Conservation (phyloP, 148 eudicot genomes). For the Heliamphora exappendiculata region DNA sequence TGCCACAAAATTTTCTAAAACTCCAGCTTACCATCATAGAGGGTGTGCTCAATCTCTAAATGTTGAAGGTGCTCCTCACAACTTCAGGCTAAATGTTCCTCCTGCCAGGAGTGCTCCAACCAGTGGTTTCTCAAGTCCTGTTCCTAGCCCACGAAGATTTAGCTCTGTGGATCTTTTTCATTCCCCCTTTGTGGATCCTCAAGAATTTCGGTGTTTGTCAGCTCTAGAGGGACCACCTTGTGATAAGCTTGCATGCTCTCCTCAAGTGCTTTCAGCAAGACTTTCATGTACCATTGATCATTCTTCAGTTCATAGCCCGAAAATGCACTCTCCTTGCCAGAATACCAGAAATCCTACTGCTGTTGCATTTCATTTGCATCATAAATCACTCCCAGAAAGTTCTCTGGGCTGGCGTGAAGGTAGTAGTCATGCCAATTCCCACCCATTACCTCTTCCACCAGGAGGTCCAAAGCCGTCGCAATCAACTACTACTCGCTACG, state of each 20-base stretch:
- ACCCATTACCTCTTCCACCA: constrained; percentile 91
- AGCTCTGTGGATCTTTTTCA: constrained; percentile 36
- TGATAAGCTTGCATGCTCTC: constrained; percentile 15
- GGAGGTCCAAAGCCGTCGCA: constrained; percentile 32
- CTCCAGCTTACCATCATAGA: constrained; percentile 28
- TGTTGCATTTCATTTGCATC: constrained; percentile 31
- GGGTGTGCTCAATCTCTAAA: constrained; percentile 24
- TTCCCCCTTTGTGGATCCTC: constrained; percentile 21
- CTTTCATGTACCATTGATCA: constrained; percentile 27
- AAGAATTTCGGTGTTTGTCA: constrained; percentile 24
- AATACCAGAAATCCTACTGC: constrained; percentile 24
- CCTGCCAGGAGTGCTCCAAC: constrained; percentile 70
- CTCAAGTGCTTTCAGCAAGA: constrained; percentile 20
- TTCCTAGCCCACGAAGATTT: constrained; percentile 58
- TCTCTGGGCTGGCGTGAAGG: constrained; percentile 30
- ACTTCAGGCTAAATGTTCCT: constrained; percentile 36
- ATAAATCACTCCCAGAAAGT: constrained; percentile 41
- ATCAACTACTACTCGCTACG: constrained; percentile 25
- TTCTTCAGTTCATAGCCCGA: constrained; percentile 47
- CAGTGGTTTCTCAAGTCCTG: constrained; percentile 57
- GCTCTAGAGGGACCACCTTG: constrained; percentile 24
- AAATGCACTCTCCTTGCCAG: constrained; percentile 17
- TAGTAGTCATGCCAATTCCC: constrained; percentile 35
- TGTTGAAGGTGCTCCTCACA: constrained; percentile 22
- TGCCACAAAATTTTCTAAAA: constrained; percentile 29